Evolutionary conservation across 2,329 filamentous ascomycete species (phyloP).

Genomic region (Rhynchosporium agropyri): DNA sequence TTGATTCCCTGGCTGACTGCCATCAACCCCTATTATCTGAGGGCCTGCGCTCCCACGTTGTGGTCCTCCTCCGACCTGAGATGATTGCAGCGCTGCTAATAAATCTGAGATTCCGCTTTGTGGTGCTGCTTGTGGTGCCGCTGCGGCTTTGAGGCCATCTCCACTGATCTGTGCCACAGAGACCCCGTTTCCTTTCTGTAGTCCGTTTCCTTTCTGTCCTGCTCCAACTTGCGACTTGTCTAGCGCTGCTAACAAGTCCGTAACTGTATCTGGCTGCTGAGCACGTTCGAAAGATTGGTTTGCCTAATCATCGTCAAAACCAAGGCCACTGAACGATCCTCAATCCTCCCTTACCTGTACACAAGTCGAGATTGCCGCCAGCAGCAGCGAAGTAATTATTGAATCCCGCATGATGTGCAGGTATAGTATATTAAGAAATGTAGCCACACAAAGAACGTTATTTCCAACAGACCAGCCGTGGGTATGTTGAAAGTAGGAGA

Average conservation of each 20-base stretch:
- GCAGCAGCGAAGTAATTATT: slow-evolving; percentile 31
- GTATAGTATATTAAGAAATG: slow-evolving; percentile 15
- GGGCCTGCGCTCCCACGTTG: slow-evolving; percentile 17
- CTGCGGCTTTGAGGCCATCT: not conserved
- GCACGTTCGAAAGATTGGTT: slow-evolving; percentile 19
- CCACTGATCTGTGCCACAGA: not conserved
- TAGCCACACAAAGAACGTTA: slow-evolving; percentile 27
- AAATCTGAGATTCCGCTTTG: slow-evolving; percentile 32
- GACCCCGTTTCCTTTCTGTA: slow-evolving; percentile 13
- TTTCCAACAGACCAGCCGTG: slow-evolving; percentile 40
- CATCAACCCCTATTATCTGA: not conserved
- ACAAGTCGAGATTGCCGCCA: slow-evolving; percentile 27
- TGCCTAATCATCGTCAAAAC: slow-evolving; percentile 27
- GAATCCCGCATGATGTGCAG: slow-evolving; percentile 34
- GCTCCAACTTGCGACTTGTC: slow-evolving; percentile 23
- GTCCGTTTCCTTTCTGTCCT: slow-evolving; percentile 15
- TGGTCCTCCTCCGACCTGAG: slow-evolving; percentile 18
- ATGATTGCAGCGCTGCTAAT: slow-evolving; percentile 31
- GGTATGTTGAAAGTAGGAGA: slow-evolving; percentile 32
- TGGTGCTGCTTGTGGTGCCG: slow-evolving; percentile 14
- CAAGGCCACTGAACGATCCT: not conserved
- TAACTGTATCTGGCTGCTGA: slow-evolving; percentile 25
- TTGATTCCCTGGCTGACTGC: slow-evolving; percentile 4
- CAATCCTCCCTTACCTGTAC: slow-evolving; percentile 31
- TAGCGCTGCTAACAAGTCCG: slow-evolving; percentile 34